Evolutionary conservation across 192 early-diverging fungal species (phyloP).

Genomic region (Chytriomyces confervae): DNA sequence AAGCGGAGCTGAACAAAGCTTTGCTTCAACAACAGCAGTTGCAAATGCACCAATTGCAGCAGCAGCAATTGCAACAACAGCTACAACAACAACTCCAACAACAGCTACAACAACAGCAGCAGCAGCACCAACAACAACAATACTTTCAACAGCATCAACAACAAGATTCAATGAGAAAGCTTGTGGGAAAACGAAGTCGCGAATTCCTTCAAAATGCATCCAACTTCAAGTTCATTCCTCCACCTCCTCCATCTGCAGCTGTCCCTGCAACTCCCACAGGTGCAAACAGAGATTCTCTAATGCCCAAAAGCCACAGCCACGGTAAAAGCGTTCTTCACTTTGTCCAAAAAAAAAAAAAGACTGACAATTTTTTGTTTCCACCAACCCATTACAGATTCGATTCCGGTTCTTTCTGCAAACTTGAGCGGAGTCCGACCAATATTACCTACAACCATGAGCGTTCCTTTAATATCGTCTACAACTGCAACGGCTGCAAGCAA

Average conservation of each 20-base stretch:
- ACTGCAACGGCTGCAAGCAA: neutral
- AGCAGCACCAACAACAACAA: no score
- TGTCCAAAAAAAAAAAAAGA: no score
- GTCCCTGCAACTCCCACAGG: neutral
- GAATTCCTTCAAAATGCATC: neutral
- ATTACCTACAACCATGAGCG: neutral
- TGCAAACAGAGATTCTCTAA: no score
- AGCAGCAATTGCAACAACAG: neutral
- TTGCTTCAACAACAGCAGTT: neutral
- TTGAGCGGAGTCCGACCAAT: neutral
- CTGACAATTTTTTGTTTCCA: no score
- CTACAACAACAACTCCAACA: neutral
- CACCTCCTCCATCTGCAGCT: neutral
- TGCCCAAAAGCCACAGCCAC: no score
- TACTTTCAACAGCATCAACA: no score
- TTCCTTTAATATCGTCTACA: neutral
- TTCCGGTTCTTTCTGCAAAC: no score
- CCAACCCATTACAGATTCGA: no score
- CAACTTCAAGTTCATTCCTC: neutral
- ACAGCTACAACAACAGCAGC: neutral
- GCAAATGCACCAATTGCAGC: neutral
- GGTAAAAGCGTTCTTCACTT: no score
- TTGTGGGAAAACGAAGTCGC: no score
- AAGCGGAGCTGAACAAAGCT: slow-evolving; percentile 4
- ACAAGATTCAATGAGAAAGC: no score